phyloP scores from a whole-genome alignment of 768 basidiomycete species.

The Mycena galopus region DNA sequence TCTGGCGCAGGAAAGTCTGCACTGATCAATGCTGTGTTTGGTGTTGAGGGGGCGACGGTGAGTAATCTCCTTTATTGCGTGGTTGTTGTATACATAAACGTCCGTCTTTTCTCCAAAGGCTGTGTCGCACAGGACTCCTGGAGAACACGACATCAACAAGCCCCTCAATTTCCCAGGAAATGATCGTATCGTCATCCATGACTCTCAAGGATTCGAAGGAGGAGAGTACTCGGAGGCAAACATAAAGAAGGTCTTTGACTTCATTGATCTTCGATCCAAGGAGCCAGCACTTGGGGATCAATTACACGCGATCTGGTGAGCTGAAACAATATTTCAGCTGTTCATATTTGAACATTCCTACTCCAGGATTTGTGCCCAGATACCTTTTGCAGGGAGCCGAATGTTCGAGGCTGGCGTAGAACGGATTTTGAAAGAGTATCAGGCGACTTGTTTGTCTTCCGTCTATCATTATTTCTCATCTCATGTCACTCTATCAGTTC shows the following conservation, averaged over 20 bases:
- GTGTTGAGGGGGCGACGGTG: slow-evolving; percentile 6
- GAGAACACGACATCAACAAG: slow-evolving; percentile 6
- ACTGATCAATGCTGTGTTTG: slow-evolving; percentile 17
- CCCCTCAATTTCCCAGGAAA: slow-evolving; percentile 3
- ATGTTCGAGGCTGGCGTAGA: slow-evolving; percentile 10
- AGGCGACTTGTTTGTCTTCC: not conserved
- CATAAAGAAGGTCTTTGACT: slow-evolving; percentile 2
- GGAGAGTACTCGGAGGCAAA: slow-evolving; percentile 18
- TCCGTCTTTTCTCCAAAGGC: not conserved
- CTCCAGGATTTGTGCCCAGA: slow-evolving; percentile 12
- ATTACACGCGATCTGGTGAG: slow-evolving; percentile 8
- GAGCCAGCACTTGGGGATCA: slow-evolving; percentile 9
- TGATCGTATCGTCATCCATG: slow-evolving; percentile 15
- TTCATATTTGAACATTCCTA: not conserved
- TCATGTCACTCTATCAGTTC: not conserved
- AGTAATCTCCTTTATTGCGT: too few species aligned
- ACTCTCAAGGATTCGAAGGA: slow-evolving; percentile 10
- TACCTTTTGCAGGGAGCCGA: slow-evolving; percentile 11
- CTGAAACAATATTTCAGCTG: not conserved
- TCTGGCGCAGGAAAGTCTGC: slow-evolving; percentile 19
- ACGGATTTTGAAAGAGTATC: slow-evolving; percentile 2
- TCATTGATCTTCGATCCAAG: slow-evolving; percentile 18
- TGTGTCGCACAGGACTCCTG: slow-evolving; percentile 11
- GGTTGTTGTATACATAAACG: not conserved
- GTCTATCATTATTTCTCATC: slow-evolving; percentile 1